Percentiles rank a stretch among this genome's conserved stretches.
These are phyloP conservation scores for Metarhizium brunneum DNA, from an alignment of 2,329 filamentous ascomycete genomes.

Conservation along the genomic window DNA sequence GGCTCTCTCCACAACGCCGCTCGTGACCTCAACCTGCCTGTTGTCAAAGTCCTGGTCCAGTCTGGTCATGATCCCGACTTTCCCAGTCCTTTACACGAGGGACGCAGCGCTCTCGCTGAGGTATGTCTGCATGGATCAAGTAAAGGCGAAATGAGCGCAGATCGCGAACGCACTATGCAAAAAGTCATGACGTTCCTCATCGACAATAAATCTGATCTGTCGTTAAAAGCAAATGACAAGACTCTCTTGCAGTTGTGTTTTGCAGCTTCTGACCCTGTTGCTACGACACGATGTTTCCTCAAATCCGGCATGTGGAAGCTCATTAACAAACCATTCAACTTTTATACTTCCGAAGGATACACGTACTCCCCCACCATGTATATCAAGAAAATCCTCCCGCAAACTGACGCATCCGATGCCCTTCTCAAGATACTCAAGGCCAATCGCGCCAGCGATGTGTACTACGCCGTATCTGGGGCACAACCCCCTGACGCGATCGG, in stretches of 20 bases:
- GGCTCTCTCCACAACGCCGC: slow-evolving; percentile 59
- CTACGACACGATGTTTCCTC: slow-evolving; percentile 47
- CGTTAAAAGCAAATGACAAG: slow-evolving; percentile 46
- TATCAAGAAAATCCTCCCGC: slow-evolving; percentile 35
- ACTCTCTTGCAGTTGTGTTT: slow-evolving; percentile 52
- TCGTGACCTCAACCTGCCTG: slow-evolving; percentile 45
- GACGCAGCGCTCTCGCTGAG: slow-evolving; percentile 54
- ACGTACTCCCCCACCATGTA: slow-evolving; percentile 60
- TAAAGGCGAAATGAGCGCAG: slow-evolving; percentile 31
- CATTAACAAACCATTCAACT: slow-evolving; percentile 51
- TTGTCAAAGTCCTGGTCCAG: slow-evolving; percentile 47
- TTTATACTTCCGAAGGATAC: slow-evolving; percentile 40
- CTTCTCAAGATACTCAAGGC: slow-evolving; percentile 39
- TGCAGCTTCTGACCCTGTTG: slow-evolving; percentile 43
- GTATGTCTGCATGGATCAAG: slow-evolving; percentile 49
- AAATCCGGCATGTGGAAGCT: slow-evolving; percentile 57
- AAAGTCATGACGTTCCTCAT: slow-evolving; percentile 48
- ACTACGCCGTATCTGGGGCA: slow-evolving; percentile 41
- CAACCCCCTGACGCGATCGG: slow-evolving; percentile 45
- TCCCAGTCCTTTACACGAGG: slow-evolving; percentile 51
- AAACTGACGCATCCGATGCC: slow-evolving; percentile 27
- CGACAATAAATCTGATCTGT: slow-evolving; percentile 45
- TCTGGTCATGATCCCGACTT: slow-evolving; percentile 56
- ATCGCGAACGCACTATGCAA: slow-evolving; percentile 44
- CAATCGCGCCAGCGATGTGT: slow-evolving; percentile 44